phyloP scores from a whole-genome alignment of 2,329 filamentous ascomycete species.

The Fusarium devonianum region DNA sequence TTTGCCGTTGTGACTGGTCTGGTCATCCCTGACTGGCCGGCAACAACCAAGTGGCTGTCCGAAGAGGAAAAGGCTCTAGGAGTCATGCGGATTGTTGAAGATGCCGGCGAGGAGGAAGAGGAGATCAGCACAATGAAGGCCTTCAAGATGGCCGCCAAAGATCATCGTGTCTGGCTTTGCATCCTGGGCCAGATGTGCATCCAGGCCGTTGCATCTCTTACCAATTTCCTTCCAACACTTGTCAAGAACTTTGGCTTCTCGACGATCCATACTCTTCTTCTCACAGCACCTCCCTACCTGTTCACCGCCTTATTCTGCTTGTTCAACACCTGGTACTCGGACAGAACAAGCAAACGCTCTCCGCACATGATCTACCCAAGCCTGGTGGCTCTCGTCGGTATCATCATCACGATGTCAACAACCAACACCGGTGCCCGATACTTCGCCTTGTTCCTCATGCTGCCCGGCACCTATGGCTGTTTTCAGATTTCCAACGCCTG shows the following conservation, averaged over 20 bases:
- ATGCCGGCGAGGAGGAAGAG: conserved; percentile 25
- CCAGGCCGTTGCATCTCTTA: conserved; percentile 43
- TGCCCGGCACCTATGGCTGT: conserved; percentile 27
- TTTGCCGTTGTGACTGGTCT: conserved; percentile 13
- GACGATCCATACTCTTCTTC: conserved; percentile 40
- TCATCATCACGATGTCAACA: conserved; percentile 28
- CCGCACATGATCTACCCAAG: conserved; percentile 20
- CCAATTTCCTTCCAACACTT: conserved; percentile 45
- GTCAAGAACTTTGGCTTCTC: conserved; percentile 41
- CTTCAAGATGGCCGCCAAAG: conserved; percentile 41
- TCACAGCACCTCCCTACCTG: conserved; percentile 43
- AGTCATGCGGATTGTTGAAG: conserved; percentile 16
- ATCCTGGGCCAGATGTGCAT: conserved; percentile 40
- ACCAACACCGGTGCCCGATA: conserved; percentile 31
- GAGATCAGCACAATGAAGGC: conserved; percentile 32
- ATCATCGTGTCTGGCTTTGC: conserved; percentile 40
- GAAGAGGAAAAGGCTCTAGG: conserved; percentile 18
- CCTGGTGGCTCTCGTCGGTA: conserved; percentile 10
- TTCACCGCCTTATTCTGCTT: conserved; percentile 41
- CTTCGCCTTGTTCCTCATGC: conserved; percentile 35
- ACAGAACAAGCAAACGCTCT: conserved; percentile 39
- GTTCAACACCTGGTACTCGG: conserved; percentile 43
- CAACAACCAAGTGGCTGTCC: conserved; percentile 18
- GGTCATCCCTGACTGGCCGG: conserved; percentile 21
- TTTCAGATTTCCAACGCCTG: conserved; percentile 24